phyloP scores from a whole-genome alignment of 169 alveolate species.

The Babesia caballi region DNA sequence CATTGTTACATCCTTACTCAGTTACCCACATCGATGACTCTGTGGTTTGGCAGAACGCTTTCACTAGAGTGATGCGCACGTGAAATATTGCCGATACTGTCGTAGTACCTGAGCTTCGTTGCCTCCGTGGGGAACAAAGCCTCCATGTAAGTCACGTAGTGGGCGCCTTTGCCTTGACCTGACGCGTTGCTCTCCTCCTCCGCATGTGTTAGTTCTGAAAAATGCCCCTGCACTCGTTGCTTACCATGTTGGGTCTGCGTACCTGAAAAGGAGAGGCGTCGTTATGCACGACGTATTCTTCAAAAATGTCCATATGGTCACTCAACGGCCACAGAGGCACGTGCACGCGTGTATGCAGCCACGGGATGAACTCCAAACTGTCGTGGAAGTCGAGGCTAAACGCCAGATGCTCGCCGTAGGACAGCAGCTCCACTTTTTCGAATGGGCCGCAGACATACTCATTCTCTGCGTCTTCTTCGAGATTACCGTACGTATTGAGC shows the following conservation, averaged over 20 bases:
- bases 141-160: slow-evolving; percentile 15
- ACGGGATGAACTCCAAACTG: slow-evolving; percentile 23
- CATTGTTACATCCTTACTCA: not conserved
- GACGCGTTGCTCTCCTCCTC: not conserved
- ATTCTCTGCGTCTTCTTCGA: not conserved
- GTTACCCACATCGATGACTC: slow-evolving; percentile 9
- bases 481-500: not conserved
- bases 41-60: not conserved
- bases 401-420: slow-evolving; percentile 19
- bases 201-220: not conserved
- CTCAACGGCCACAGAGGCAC: slow-evolving; percentile 7
- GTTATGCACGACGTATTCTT: slow-evolving; percentile 5
- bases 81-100: slow-evolving; percentile 20
- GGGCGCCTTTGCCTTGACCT: not conserved
- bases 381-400: slow-evolving; percentile 1
- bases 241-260: not conserved
- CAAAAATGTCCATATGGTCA: not conserved
- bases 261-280: slow-evolving; percentile 19
- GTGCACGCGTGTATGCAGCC: not conserved
- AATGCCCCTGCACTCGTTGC: not conserved
- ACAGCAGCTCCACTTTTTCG: slow-evolving; percentile 17
- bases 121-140: slow-evolving; percentile 39
- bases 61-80: not conserved
- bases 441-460: slow-evolving; percentile 19
- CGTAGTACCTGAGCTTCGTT: slow-evolving; percentile 17